Base-by-base conservation (phyloP, 148 eudicot species). In the Silene conica region DNA sequence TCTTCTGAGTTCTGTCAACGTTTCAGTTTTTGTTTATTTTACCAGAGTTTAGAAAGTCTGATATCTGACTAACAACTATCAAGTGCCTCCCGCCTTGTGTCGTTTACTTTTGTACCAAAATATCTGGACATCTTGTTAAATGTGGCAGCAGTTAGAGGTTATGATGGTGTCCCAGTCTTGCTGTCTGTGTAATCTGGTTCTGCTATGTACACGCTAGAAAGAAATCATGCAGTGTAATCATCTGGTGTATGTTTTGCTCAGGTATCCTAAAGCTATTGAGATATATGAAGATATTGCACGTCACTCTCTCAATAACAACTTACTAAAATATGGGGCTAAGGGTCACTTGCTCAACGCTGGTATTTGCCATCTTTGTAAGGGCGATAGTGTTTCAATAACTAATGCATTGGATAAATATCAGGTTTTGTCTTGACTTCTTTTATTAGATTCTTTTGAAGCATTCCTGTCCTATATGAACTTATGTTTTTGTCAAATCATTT, bases 301-400 rank as follows among this genome's bases (percentile, higher is more conserved):
- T 0, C 89, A 86, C 8, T 84, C 91, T 63, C 83, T 89, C 38
- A 87, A 83, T 70, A 87, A 71, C 75, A 83, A 82, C 72, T 77
- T 87, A 70, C 83, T 86, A 55, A 89, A 87, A 74, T 84, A 87
- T 80, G 91, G 91, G 65, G 94, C 84, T 60, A 87, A 81, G 80
- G 91, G 94, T 55, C 91, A 87, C 80, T 91, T 89, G 74, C 91
- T 89, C 70, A 89, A 89, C 79, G 94, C 94, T 69, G 94, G 94
- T 66, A 79, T 89, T 80, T 89, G 94, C 77, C 91, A 89, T 77
- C 94, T 89, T 54, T 89, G 89, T 62, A 89, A 84, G 79, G 85
- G 82, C 23, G 94, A 89, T 77, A 81, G 80, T 31, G 91, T 87
- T 74, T 85, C 93, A 69, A 89, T 87, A 70, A 81, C 75, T 72